Conservation (phyloP, 2,329 filamentous ascomycete species). For the Colletotrichum theobromicola region DNA sequence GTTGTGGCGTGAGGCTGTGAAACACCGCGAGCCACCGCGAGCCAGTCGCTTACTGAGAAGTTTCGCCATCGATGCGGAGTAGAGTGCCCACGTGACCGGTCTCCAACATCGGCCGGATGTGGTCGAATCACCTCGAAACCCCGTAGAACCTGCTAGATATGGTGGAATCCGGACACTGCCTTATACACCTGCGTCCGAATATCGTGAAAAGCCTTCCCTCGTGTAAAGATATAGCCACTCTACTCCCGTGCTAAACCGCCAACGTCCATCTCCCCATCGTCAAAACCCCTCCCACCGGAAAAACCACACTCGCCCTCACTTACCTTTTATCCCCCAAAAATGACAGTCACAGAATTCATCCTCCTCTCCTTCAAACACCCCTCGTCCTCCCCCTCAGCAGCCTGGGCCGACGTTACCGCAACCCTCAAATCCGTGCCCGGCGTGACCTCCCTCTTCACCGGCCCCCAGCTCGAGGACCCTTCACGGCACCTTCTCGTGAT, state of each 20-base stretch:
- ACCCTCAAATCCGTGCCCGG: constrained; percentile 31
- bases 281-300: neutral
- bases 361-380: constrained; percentile 14
- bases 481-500: constrained; percentile 35
- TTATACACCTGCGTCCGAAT: neutral
- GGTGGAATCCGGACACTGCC: neutral
- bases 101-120: neutral
- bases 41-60: constrained; percentile 1
- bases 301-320: neutral
- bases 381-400: neutral
- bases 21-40: neutral
- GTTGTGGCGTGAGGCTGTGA: neutral
- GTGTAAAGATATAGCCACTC: neutral
- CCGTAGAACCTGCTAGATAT: neutral
- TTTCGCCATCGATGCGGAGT: constrained; percentile 14
- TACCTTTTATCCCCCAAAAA: too few species aligned
- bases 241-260: neutral
- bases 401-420: constrained; percentile 9
- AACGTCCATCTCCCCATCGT: accelerated
- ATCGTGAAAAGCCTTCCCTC: neutral
- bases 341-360: constrained; percentile 23
- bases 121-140: neutral
- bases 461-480: constrained; percentile 38
- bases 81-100: constrained; percentile 7
- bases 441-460: constrained; percentile 36